phyloP scores from a whole-genome alignment of 305 asterid genomes.

The Rubia tinctorum region DNA sequence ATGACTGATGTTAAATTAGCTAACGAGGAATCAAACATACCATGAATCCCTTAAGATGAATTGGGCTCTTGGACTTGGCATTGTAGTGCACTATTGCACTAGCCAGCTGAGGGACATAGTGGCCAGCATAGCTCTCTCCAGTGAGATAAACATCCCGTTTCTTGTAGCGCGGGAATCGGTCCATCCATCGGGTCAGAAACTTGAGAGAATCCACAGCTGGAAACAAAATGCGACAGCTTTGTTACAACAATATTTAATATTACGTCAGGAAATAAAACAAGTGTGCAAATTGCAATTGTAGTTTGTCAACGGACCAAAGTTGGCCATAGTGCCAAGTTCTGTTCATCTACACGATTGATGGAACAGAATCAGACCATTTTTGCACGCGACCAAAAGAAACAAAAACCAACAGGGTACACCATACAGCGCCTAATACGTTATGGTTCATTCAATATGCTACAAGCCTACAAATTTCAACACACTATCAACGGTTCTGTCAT shows the following conservation, averaged over 20 bases:
- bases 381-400: constrained; percentile 3
- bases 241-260: too few species aligned
- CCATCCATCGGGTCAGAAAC: constrained; percentile 74
- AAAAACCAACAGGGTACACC: neutral
- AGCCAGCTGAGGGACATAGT: constrained; percentile 90
- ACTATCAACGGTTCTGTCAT: neutral
- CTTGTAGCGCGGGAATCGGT: constrained; percentile 79
- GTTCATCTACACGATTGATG: constrained; percentile 15
- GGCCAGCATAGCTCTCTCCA: constrained; percentile 98
- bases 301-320: neutral
- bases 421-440: neutral
- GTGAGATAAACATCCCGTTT: constrained; percentile 62
- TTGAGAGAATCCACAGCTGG: constrained; percentile 78
- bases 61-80: constrained; percentile 39
- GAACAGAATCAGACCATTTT: constrained; percentile 5
- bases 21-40: constrained; percentile 30
- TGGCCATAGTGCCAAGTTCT: neutral
- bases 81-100: constrained; percentile 61
- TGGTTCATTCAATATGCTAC: neutral
- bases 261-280: too few species aligned
- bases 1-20: too few species aligned
- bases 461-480: constrained; percentile 17
- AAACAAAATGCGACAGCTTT: neutral
- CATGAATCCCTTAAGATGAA: constrained; percentile 83
- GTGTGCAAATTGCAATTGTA: too few species aligned